Evolutionary conservation across 2,329 filamentous ascomycete genomes (phyloP), one percentile per base, ranked within the genome.

Genomic region (Cladophialophora yegresii): DNA sequence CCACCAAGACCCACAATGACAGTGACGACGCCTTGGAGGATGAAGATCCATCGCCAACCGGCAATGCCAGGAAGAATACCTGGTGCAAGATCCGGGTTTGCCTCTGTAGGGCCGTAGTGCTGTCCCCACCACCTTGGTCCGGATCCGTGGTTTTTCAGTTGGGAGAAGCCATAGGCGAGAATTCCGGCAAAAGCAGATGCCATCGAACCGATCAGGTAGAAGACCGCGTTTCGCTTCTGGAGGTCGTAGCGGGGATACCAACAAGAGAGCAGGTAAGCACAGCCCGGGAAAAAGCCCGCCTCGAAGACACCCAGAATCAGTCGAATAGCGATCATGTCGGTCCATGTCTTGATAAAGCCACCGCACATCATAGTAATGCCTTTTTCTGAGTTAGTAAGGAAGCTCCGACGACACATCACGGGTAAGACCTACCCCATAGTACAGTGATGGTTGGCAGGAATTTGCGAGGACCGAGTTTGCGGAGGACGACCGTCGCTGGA

Each of bases 211-310:
- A 82, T 80, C 43, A 81, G 73, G 67, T 83, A 83, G 74, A 83
- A 84, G 16, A 80, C 71, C 0, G 79, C 75, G 69, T 77, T 78
- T 28, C 78, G 74, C 68, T 75, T 74, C 43, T 78, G 70, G 12
- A 71, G 64, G 36, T 71, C 70, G 36, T 70, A 71, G 40, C 70
- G 69, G 0, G 86, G 87, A 72, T 89, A 90, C 88, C 88, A 92
- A 40, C 87, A 89, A 65, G 85, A 88, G n/a, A 92, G 82, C 5
- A 91, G 78, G 72, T 90, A 91, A 0, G 89, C 87, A 57, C 84
- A 88, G 58, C 85, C 84, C 26, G 63, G 69, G 51, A 72, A 66
- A n/a, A 68, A 61, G 7, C 58, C 58, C 12, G 58, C 58, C 58
- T 61, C 58, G 43, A 61, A 61, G 10, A 47, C 26, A 54, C 58